Evolutionary conservation across 2,329 filamentous ascomycete genomes (phyloP), one percentile per base, ranked within the genome.

Genomic region (Neofusicoccum parvum): DNA sequence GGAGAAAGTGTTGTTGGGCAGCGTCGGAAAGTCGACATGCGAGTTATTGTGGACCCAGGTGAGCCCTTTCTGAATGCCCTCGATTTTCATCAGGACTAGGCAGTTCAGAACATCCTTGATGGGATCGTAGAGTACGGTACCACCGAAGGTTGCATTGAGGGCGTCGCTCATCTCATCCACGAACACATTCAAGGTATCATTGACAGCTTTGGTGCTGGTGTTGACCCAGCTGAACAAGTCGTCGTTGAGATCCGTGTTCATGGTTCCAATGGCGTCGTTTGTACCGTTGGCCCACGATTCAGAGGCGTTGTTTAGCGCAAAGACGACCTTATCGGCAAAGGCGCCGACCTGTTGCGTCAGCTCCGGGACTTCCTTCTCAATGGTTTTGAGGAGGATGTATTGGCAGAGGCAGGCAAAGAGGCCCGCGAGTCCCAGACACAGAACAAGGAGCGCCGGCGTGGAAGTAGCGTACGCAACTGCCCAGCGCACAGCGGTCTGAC

Each of bases 11-110:
- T 97, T 86, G 71, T 92, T 90, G 32, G 87, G 83, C 67, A 98
- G 88, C 62, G 86, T 79, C 0, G 95, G 95, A 71, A 99, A 90
- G 67, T 87, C 82, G 71, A 99, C 85, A 68, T 95, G 87, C 3
- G 95, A 92, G 75, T 98, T 82, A 70, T 98, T 90, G 72, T 91
- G 87, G 11, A 97, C 91, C 94, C 94, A 99, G 0, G 92, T 96
- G n/a, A 98, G 84, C 12, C 91, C 95, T 73, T 91, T 90, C 76
- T 98, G 88, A 69, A 99, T 87, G 23, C 88, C 86, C 70, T 91
- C 88, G 68, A 98, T 85, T 81, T 98, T 98, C 73, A 96, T 84
- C 7, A 90, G 88, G 69, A 98, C 87, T n/a, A 98, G 83, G 74
- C 95, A 98, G 74, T 92, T 86, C 68, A 97, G 85, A 39, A 97